Conservation (phyloP, 352 stramenopile species). For the Achlya hypogyna region DNA sequence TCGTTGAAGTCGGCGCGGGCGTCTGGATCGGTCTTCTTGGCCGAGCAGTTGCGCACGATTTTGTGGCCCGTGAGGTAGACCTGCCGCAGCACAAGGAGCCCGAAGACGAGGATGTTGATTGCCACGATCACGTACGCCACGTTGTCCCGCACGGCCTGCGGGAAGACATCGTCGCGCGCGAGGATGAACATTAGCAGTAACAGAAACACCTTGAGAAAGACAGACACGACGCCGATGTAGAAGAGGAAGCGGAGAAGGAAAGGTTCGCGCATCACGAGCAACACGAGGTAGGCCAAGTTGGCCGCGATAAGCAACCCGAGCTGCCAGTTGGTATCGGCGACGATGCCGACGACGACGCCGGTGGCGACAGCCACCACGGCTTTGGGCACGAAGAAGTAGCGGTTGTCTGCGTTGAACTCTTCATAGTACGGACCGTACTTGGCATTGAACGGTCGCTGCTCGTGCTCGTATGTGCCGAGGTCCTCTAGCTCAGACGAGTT, state of each 20-base stretch:
- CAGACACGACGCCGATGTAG: slow-evolving; percentile 65
- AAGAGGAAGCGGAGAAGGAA: slow-evolving; percentile 76
- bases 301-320: slow-evolving; percentile 62
- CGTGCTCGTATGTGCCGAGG: slow-evolving; percentile 63
- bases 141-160: slow-evolving; percentile 68
- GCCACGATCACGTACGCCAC: slow-evolving; percentile 75
- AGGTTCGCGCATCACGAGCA: slow-evolving; percentile 59
- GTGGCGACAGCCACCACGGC: slow-evolving; percentile 65
- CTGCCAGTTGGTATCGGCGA: slow-evolving; percentile 58
- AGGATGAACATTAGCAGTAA: slow-evolving; percentile 75
- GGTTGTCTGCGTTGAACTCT: slow-evolving; percentile 85
- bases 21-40: slow-evolving; percentile 1
- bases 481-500: slow-evolving; percentile 66
- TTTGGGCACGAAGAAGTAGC: slow-evolving; percentile 78
- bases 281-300: slow-evolving; percentile 57
- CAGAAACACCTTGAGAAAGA: slow-evolving; percentile 77
- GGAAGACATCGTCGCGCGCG: slow-evolving; percentile 69
- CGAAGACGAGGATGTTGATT: slow-evolving; percentile 45
- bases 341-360: slow-evolving; percentile 56
- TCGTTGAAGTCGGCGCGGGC: slow-evolving; percentile 10
- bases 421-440: slow-evolving; percentile 85
- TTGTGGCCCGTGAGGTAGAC: slow-evolving; percentile 72
- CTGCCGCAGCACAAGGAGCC: slow-evolving; percentile 68
- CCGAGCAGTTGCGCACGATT: slow-evolving; percentile 3
- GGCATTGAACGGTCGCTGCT: slow-evolving; percentile 61